phyloP scores from a whole-genome alignment of 768 basidiomycete species.

The Exsudoporus frostii region DNA sequence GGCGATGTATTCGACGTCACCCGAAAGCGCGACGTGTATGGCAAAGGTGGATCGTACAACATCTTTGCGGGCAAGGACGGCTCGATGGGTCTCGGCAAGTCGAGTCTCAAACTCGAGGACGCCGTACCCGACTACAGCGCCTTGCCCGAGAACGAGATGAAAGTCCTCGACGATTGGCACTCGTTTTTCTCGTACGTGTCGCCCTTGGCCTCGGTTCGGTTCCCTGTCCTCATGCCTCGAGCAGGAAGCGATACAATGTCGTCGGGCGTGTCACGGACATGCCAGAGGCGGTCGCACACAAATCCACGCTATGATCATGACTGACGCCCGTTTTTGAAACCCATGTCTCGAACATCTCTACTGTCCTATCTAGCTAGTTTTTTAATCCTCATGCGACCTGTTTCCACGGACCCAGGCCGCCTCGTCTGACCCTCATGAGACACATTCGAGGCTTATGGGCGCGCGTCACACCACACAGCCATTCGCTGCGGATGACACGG shows the following conservation, averaged over 20 bases:
- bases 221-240: neutral
- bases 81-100: constrained; percentile 84
- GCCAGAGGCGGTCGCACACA: constrained; percentile 35
- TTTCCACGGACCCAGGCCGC: neutral
- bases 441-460: neutral
- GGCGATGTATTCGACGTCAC: constrained; percentile 88
- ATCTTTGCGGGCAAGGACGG: constrained; percentile 95
- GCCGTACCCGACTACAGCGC: constrained; percentile 83
- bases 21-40: constrained; percentile 84
- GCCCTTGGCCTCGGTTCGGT: neutral
- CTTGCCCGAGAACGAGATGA: constrained; percentile 67
- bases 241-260: constrained; percentile 83
- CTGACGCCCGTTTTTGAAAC: too few species aligned
- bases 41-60: constrained; percentile 71
- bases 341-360: neutral
- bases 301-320: too few species aligned
- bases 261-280: constrained; percentile 71
- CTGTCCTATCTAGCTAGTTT: neutral
- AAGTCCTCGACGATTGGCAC: constrained; percentile 88
- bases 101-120: constrained; percentile 80
- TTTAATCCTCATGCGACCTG: neutral
- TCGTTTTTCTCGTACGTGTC: constrained; percentile 76
- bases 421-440: too few species aligned
- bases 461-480: neutral
- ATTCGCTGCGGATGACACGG: neutral